Evolutionary conservation across 176 grass and related monocot species (phyloP), one percentile per base, ranked within the genome.

Genomic region (Cocos nucifera): DNA sequence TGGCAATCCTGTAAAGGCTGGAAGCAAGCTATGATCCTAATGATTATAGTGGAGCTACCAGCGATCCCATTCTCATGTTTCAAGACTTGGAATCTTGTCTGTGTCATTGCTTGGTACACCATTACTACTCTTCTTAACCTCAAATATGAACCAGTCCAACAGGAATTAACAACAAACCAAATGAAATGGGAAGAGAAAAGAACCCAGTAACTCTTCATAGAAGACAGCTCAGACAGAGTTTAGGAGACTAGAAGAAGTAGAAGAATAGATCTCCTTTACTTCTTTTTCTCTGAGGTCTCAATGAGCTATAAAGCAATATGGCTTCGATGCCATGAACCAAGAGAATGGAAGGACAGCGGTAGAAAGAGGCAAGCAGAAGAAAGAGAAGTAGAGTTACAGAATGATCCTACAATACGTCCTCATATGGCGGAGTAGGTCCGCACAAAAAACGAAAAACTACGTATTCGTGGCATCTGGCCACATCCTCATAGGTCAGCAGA

Each of bases 51-150:
- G 51, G 73, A 54, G 65, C 51, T 59, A 67, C 79, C 79, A 5
- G 66, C 57, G 50, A 71, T 67, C 66, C 92, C 92, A 68, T 73
- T 96, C 75, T 96, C 83, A 72, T 96, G 87, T 75, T 85, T 96
- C 74, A 96, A 79, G 64, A 73, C 75, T 75, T 69, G 72, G 82
- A 96, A 90, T 89, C 80, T 87, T 15, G 80, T 90, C 72, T 84
- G 72, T 54, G 80, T 79, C 28, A 83, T 81, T 67, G 86, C 86
- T 75, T 90, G 81, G 82, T 86, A 96, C 86, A 96, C 80, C 91
- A 96, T 96, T 69, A 85, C 83, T 85, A 84, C 80, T 77, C 49
- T 30, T 66, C 72, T 67, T 57, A 48, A 49, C 63, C 56, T 69
- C 57, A n/a, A 73, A 67, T 26, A 18, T 17, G n/a, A 24, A 74